A percentile compares a stretch with the other conserved stretches of the same genome.
Conservation (phyloP, 2,329 filamentous ascomycete species). For the Phialemonium atrogriseum region DNA sequence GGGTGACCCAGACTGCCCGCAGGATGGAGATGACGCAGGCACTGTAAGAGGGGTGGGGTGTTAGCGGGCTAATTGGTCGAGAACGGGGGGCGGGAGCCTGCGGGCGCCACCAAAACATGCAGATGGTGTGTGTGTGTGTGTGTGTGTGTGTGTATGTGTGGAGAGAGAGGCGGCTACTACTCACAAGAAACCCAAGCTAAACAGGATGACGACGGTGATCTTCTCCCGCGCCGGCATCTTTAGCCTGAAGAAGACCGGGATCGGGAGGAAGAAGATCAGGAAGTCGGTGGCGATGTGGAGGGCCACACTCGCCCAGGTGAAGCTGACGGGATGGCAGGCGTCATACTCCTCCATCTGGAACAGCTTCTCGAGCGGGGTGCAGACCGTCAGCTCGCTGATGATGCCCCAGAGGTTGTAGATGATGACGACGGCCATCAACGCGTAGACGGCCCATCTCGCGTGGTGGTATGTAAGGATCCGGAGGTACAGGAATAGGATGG, state of each 20-base stretch:
- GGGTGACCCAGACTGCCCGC: background rate
- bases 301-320: background rate
- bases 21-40: conserved; percentile 1
- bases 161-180: too few relatives aligned
- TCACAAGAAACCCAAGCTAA: conserved; percentile 7
- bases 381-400: conserved; percentile 3
- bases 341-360: conserved; percentile 1
- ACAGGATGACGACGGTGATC: conserved; percentile 5
- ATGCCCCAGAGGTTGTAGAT: conserved; percentile 7
- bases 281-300: conserved; percentile 8
- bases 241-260: conserved; percentile 3
- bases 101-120: background rate
- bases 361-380: conserved; percentile 5
- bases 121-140: background rate
- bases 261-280: conserved; percentile 7
- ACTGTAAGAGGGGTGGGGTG: too few relatives aligned
- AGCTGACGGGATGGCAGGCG: conserved; percentile 1
- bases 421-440: conserved; percentile 6
- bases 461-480: conserved; percentile 10
- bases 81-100: background rate
- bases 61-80: background rate
- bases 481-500: conserved; percentile 12
- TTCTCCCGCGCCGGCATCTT: conserved; percentile 4
- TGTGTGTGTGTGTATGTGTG: too few relatives aligned
- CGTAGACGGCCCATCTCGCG: conserved; percentile 7